Conservation (phyloP, 1,284 basidiomycete species). For the Peniophora sp. region DNA sequence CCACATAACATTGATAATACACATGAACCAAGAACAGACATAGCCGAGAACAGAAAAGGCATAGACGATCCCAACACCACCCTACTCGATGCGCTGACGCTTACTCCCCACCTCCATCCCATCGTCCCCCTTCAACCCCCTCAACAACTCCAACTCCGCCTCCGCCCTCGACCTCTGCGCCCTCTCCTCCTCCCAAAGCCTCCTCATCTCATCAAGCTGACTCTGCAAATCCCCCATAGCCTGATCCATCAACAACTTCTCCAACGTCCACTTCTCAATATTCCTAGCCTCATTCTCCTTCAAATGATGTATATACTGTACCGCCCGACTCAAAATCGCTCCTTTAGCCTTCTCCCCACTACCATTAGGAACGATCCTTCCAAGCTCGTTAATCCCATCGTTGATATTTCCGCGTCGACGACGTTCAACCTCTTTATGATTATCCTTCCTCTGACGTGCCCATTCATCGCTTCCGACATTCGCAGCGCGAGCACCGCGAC, state of each 20-base stretch:
- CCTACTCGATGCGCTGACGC: constrained; percentile 20
- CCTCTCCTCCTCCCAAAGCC: constrained; percentile 68
- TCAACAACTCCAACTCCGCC: constrained; percentile 47
- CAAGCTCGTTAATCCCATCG: constrained; percentile 90
- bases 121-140: constrained; percentile 20
- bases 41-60: not conserved
- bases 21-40: not conserved
- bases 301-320: constrained; percentile 84
- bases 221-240: constrained; percentile 80
- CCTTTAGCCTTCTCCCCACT: constrained; percentile 87
- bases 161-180: constrained; percentile 47
- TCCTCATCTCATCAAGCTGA: constrained; percentile 69
- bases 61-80: not conserved
- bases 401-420: constrained; percentile 92
- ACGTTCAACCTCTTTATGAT: constrained; percentile 96
- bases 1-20: not conserved
- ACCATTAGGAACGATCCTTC: constrained; percentile 81
- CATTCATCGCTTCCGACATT: constrained; percentile 73
- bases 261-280: constrained; percentile 92
- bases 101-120: constrained; percentile 11
- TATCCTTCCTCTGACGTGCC: constrained; percentile 77
- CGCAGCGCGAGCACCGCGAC: constrained; percentile 38
- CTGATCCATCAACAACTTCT: constrained; percentile 89
- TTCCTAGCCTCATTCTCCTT: constrained; percentile 88
- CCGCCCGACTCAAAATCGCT: constrained; percentile 77